phyloP scores from a whole-genome alignment of 176 grass and related monocot species.

The Pharus latifolius region DNA sequence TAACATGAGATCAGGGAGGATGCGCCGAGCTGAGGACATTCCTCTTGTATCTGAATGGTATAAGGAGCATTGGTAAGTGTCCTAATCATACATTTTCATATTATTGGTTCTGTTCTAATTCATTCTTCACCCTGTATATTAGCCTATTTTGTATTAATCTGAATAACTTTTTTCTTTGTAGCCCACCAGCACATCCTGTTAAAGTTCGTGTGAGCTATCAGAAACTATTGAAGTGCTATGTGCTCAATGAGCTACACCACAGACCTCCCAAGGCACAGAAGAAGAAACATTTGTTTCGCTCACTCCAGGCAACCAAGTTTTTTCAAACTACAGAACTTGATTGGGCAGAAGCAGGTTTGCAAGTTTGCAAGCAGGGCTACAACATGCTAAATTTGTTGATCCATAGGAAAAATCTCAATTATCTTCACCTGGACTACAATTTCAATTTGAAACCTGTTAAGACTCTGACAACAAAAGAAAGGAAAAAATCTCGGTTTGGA shows the following conservation, averaged over 20 bases:
- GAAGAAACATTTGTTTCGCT: slow-evolving; percentile 95
- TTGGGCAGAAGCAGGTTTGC: slow-evolving; percentile 94
- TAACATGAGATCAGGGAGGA: slow-evolving; percentile 93
- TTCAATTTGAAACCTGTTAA: slow-evolving; percentile 98
- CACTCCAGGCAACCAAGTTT: slow-evolving; percentile 89
- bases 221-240: slow-evolving; percentile 92
- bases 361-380: slow-evolving; percentile 98
- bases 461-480: slow-evolving; percentile 96
- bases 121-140: not conserved
- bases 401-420: slow-evolving; percentile 95
- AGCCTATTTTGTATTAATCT: not conserved
- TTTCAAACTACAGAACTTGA: slow-evolving; percentile 98
- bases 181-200: slow-evolving; percentile 87
- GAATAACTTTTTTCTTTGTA: slow-evolving; percentile 29
- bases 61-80: slow-evolving; percentile 89
- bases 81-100: not conserved
- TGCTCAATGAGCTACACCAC: slow-evolving; percentile 91
- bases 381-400: slow-evolving; percentile 99
- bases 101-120: not conserved
- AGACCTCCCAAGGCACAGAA: slow-evolving; percentile 91
- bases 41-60: slow-evolving; percentile 96
- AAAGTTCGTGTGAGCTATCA: slow-evolving; percentile 99
- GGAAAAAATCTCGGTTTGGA: slow-evolving; percentile 98
- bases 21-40: slow-evolving; percentile 88
- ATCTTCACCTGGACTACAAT: slow-evolving; percentile 98